These are phyloP conservation scores for Xylaria castorea DNA, from an alignment of 495 filamentous ascomycete genomes.

Conservation along the genomic window DNA sequence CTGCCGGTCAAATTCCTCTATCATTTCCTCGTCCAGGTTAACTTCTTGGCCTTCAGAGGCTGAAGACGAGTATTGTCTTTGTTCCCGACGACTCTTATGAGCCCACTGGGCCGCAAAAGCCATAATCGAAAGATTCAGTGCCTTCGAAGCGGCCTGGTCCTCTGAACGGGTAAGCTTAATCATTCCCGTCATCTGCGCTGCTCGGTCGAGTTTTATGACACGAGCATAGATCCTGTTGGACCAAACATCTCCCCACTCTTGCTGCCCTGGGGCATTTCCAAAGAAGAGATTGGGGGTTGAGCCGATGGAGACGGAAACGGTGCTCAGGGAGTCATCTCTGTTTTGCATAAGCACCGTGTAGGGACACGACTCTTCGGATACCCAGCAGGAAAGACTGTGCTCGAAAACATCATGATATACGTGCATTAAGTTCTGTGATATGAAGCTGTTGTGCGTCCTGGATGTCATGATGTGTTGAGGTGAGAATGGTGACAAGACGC, in stretches of 20 bases:
- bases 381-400: constrained; percentile 55
- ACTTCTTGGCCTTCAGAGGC: background rate
- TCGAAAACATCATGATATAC: constrained; percentile 60
- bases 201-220: constrained; percentile 4
- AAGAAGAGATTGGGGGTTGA: background rate
- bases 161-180: background rate
- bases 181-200: background rate
- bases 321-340: background rate
- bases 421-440: constrained; percentile 47
- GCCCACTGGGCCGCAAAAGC: background rate
- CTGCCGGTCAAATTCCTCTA: background rate
- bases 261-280: background rate
- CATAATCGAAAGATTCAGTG: background rate
- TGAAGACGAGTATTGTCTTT: background rate
- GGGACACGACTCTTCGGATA: constrained; percentile 48
- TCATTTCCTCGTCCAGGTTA: background rate
- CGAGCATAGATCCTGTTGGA: background rate
- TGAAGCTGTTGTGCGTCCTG: constrained; percentile 26
- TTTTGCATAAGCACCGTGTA: background rate
- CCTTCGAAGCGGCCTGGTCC: background rate
- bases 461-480: background rate
- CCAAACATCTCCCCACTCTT: constrained; percentile 4
- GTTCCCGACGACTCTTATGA: background rate
- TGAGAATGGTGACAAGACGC: background rate
- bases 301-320: background rate